Base-by-base conservation (phyloP, 805 yeast genomes). In the Candida silvicultrix region DNA sequence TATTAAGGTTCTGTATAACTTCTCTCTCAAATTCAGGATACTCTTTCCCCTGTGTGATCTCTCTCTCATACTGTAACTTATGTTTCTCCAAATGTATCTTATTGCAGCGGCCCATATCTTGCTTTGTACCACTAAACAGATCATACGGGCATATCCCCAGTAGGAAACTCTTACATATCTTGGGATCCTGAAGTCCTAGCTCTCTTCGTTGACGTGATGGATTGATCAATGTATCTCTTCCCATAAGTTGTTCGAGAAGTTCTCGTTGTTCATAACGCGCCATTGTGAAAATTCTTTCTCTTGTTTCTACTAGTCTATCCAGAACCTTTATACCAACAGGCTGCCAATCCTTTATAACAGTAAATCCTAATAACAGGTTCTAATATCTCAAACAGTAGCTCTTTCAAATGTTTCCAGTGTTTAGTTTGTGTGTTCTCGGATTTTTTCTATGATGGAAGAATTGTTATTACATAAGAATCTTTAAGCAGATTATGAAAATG, bases 101-200 rank as follows among this genome's bases (percentile, higher is more conserved):
- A 0, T 88, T 87, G 60, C 98, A 90, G 48, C 74, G 73, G 1
- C 97, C 97, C 51, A 86, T 65, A 58, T 85, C 87, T 58, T 84
- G 85, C 61, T 89, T 89, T 12, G 97, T 87, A 7, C 88, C 87
- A 12, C 74, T 73, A 58, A 90, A 86, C 41, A 89, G 62, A 51
- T 89, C 97, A 61, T 85, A 83, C 0, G 96, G 92, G 55, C 98
- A 90, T 9, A 78, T 75, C 0, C 94, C 96, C 15, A 88, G 87
- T n/a, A 90, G 63, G 60, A 82, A 90, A 18, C 85, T 71, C 60
- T 85, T 85, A 65, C 98, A 90, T 7, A 89, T 81, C 39, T 78
- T 69, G 14, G 79, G 73, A 44, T 80, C 83, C 32, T 66, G 64
- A 43, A 83, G 62, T 44, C 73, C 62, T 50, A 67, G 40, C 66